These are phyloP conservation scores for Chlorella ohadii DNA, from an alignment of 139 green algal genomes.

Conservation along the genomic window DNA sequence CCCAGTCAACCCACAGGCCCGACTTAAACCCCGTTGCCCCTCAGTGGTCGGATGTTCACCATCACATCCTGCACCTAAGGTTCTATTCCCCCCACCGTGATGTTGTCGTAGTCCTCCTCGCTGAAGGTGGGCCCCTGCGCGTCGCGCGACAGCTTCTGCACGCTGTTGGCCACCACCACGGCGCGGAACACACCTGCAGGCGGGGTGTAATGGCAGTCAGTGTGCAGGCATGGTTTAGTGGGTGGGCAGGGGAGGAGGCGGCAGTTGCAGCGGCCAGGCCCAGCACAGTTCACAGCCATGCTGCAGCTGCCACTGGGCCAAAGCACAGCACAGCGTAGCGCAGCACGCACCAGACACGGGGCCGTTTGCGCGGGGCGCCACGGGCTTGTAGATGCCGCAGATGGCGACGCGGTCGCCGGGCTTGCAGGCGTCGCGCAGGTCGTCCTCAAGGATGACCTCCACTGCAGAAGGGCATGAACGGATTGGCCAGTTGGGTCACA, in stretches of 20 bases:
- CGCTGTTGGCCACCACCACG: conserved; percentile 66
- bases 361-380: conserved; percentile 65
- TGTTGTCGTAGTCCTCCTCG: conserved; percentile 56
- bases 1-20: too few species aligned
- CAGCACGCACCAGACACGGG: conserved; percentile 61
- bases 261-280: not conserved
- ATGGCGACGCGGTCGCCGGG: conserved; percentile 93
- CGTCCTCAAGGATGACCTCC: conserved; percentile 62
- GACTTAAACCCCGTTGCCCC: too few species aligned
- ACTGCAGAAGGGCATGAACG: conserved; percentile 23
- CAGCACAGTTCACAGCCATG: too few species aligned
- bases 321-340: too few species aligned
- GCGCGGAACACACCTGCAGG: conserved; percentile 54
- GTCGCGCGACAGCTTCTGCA: conserved; percentile 61
- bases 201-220: not conserved
- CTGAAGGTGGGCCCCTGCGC: conserved; percentile 44
- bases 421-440: conserved; percentile 93
- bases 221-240: not conserved
- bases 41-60: too few species aligned
- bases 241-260: not conserved
- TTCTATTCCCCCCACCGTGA: conserved; percentile 25
- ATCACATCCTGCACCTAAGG: too few species aligned
- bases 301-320: too few species aligned
- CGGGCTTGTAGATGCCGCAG: conserved; percentile 94
- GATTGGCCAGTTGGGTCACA: too few species aligned